Conservation (phyloP, 106 monocot genomes). For the Acorus gramineus region DNA sequence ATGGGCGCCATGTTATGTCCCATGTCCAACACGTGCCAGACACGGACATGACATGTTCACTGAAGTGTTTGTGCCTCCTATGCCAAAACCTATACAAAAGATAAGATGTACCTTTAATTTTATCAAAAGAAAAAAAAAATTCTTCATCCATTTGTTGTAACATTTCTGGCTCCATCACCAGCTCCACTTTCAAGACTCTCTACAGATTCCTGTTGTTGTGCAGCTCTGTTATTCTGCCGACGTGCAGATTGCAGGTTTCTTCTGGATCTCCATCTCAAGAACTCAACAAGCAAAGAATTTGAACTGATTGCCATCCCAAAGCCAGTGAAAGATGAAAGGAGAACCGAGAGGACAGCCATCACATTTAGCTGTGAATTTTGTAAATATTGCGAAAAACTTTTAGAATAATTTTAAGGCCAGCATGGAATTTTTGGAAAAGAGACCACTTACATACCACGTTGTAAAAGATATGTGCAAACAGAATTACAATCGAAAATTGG, state of each 20-base stretch:
- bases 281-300: constrained; percentile 66
- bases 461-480: constrained; percentile 95
- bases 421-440: neutral
- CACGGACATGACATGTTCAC: too few species aligned
- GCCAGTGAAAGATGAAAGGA: constrained; percentile 86
- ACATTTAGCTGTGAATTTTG: constrained; percentile 49
- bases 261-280: constrained; percentile 63
- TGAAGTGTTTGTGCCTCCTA: too few species aligned
- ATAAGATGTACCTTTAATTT: too few species aligned
- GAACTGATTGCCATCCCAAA: constrained; percentile 82
- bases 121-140: too few species aligned
- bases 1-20: too few species aligned
- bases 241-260: constrained; percentile 30
- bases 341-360: constrained; percentile 51
- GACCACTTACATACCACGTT: constrained; percentile 42
- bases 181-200: constrained; percentile 4
- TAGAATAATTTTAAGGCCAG: neutral
- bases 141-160: too few species aligned
- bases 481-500: constrained; percentile 85
- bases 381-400: neutral
- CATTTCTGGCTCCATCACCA: neutral
- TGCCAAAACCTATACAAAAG: too few species aligned
- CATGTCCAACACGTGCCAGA: too few species aligned
- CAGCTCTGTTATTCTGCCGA: constrained; percentile 9
- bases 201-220: constrained; percentile 15